Conservation (phyloP, 306 rosid genomes). For the Trichosanthes cucumerina region DNA sequence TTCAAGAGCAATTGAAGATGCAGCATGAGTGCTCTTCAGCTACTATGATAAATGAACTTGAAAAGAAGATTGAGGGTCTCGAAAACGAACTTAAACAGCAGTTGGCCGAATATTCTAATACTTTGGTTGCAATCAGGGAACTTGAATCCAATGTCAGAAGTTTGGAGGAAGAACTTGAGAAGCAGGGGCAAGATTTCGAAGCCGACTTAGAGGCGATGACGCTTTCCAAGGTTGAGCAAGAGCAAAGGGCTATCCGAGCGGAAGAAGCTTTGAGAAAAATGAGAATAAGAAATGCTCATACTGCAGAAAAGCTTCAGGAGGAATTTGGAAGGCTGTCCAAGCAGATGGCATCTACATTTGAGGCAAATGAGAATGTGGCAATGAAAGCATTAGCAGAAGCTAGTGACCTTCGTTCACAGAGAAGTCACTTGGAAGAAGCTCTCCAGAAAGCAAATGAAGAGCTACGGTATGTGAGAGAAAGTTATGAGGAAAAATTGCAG, state of each 20-base stretch:
- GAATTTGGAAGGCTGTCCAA: constrained; percentile 64
- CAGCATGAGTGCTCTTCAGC: constrained; percentile 67
- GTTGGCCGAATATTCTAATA: constrained; percentile 48
- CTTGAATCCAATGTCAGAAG: constrained; percentile 51
- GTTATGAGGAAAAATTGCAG: constrained; percentile 35
- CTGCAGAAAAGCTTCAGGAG: constrained; percentile 88
- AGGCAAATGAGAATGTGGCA: constrained; percentile 74
- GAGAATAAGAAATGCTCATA: constrained; percentile 47
- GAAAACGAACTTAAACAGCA: constrained; percentile 63
- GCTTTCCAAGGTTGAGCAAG: constrained; percentile 62
- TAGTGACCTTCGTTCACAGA: constrained; percentile 48
- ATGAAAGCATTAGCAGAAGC: constrained; percentile 66
- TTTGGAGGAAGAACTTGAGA: constrained; percentile 67
- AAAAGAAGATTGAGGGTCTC: constrained; percentile 45
- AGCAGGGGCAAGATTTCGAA: constrained; percentile 57
- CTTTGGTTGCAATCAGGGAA: constrained; percentile 51
- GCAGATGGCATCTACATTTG: constrained; percentile 75
- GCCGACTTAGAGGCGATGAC: constrained; percentile 62
- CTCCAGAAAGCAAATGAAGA: constrained; percentile 44
- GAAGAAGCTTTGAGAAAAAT: constrained; percentile 71
- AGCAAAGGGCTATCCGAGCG: constrained; percentile 84
- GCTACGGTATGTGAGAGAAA: constrained; percentile 33
- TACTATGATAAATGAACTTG: constrained; percentile 41
- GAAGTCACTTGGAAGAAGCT: constrained; percentile 44
- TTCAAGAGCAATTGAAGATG: constrained; percentile 68